phyloP scores from a whole-genome alignment of 768 basidiomycete species.

The Suillus ampliporus region DNA sequence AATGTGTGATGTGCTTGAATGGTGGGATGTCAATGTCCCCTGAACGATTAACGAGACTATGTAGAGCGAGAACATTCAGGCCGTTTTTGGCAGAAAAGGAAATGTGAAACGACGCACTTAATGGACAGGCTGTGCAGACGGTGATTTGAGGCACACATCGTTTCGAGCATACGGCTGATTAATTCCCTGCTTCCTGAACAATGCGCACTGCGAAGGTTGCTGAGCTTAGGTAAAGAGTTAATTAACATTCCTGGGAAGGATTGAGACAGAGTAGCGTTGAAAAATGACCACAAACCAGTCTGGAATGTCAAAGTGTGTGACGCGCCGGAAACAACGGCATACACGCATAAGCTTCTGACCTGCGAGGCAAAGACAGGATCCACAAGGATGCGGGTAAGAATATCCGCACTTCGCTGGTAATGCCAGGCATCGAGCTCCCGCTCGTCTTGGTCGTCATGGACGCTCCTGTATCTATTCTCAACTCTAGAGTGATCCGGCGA shows the following conservation, averaged over 20 bases:
- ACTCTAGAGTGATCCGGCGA: constrained; percentile 29
- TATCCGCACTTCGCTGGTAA: constrained; percentile 71
- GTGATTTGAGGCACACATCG: constrained; percentile 56
- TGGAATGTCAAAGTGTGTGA: constrained; percentile 65
- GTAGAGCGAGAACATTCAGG: constrained; percentile 3
- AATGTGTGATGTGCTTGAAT: constrained; percentile 62
- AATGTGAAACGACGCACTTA: constrained; percentile 41
- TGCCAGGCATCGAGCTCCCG: constrained; percentile 49
- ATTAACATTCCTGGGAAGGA: constrained; percentile 61
- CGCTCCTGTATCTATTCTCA: constrained; percentile 13
- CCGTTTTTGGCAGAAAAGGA: background rate
- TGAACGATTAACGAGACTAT: constrained; percentile 43
- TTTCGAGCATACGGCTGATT: constrained; percentile 55
- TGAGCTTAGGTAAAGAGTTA: constrained; percentile 68
- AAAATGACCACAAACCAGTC: constrained; percentile 48
- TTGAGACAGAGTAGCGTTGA: background rate
- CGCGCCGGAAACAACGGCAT: constrained; percentile 53
- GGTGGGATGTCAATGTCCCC: constrained; percentile 53
- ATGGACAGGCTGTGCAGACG: constrained; percentile 63
- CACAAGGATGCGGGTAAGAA: constrained; percentile 68
- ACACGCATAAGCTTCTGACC: constrained; percentile 63
- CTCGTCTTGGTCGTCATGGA: constrained; percentile 18
- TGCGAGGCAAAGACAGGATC: constrained; percentile 63
- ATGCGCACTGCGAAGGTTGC: constrained; percentile 63
- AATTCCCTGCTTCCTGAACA: constrained; percentile 62